Conservation (phyloP, 805 yeast species). For the Hanseniaspora lindneri region DNA sequence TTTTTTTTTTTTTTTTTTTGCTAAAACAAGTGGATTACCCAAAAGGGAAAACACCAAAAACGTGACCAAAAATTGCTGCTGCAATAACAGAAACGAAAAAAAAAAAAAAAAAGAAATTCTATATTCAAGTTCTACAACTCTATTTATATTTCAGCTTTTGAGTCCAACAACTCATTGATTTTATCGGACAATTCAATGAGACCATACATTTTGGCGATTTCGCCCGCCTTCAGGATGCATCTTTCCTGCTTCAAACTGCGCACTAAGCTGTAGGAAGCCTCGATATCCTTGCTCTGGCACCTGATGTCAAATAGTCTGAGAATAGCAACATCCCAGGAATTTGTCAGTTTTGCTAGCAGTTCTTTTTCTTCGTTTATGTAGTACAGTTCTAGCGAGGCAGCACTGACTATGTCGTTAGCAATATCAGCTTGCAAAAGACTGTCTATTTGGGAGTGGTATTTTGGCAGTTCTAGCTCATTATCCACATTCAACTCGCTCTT, state of each 20-base stretch:
- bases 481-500: constrained; percentile 5
- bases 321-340: constrained; percentile 62
- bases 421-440: not conserved
- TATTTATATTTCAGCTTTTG: constrained; percentile 22
- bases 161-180: constrained; percentile 44
- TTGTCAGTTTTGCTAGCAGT: constrained; percentile 40
- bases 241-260: constrained; percentile 60
- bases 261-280: constrained; percentile 60
- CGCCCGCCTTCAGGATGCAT: constrained; percentile 71
- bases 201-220: constrained; percentile 67
- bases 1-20: not conserved
- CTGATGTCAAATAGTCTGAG: constrained; percentile 62
- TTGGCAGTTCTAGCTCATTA: not conserved
- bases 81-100: too few relatives aligned
- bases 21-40: not conserved
- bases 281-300: constrained; percentile 52
- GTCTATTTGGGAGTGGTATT: constrained; percentile 5
- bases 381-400: not conserved
- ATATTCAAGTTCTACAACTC: not conserved
- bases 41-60: not conserved
- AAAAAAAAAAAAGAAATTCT: constrained; percentile 2
- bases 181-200: constrained; percentile 41
- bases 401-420: not conserved
- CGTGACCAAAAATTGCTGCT: too few relatives aligned
- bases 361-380: constrained; percentile 35